phyloP scores from a whole-genome alignment of 352 stramenopile genomes.

The Elongisporangium undulatum region DNA sequence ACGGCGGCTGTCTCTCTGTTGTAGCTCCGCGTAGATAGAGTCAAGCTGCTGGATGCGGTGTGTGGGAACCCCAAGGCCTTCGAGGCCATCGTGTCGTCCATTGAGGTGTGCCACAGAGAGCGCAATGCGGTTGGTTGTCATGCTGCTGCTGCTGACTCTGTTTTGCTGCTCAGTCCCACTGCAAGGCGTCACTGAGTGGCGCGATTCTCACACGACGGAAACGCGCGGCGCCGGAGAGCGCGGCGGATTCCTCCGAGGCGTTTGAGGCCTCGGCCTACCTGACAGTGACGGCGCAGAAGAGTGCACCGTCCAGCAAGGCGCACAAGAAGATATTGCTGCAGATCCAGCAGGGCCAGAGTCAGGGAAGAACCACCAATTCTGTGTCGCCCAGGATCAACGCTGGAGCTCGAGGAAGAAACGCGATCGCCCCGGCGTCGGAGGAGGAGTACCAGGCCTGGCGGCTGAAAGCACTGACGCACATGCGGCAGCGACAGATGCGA shows the following conservation, averaged over 20 bases:
- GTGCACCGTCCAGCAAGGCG: neutral
- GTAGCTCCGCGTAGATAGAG: constrained; percentile 56
- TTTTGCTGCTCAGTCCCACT: constrained; percentile 21
- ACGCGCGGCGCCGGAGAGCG: constrained; percentile 2
- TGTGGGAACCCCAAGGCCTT: constrained; percentile 60
- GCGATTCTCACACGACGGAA: constrained; percentile 33
- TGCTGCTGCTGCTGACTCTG: constrained; percentile 1
- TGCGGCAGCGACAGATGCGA: neutral
- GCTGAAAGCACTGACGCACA: constrained; percentile 5
- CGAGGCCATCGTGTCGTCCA: constrained; percentile 60
- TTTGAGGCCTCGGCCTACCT: neutral
- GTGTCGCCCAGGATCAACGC: neutral
- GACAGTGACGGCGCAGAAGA: neutral
- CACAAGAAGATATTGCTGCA: neutral
- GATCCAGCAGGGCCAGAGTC: neutral
- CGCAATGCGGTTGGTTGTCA: neutral
- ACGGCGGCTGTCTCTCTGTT: constrained; percentile 4
- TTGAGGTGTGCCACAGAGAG: constrained; percentile 32
- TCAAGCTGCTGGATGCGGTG: constrained; percentile 48
- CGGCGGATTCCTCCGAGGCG: neutral
- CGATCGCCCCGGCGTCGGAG: neutral
- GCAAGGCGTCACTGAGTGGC: constrained; percentile 35
- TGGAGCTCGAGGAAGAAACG: constrained; percentile 3
- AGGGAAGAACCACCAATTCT: neutral
- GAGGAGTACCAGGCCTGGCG: constrained; percentile 7